These are phyloP conservation scores for Ustilaginoidea virens DNA, from an alignment of 2,329 filamentous ascomycete genomes.

Conservation along the genomic window DNA sequence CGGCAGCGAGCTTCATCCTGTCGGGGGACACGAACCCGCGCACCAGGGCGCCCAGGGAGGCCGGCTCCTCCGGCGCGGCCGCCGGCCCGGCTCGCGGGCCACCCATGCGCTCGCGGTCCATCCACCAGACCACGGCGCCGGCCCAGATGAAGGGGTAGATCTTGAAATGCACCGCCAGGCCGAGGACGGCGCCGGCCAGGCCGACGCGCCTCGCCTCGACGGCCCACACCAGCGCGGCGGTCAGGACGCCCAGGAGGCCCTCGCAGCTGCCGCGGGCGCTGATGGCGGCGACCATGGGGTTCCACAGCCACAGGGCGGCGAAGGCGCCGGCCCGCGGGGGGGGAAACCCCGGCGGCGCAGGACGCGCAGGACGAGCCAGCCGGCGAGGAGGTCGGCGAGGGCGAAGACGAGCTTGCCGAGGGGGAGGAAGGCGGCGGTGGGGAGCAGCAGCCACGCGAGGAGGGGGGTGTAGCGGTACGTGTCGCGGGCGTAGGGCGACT, in stretches of 20 bases:
- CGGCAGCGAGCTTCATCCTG: constrained; percentile 41
- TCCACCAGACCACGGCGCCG: constrained; percentile 64
- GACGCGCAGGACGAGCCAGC: constrained; percentile 49
- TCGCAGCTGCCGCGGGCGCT: constrained; percentile 91
- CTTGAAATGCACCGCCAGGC: constrained; percentile 87
- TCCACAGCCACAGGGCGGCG: constrained; percentile 81
- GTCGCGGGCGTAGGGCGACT: constrained; percentile 72
- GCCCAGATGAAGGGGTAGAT: constrained; percentile 98
- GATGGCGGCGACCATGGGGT: constrained; percentile 96
- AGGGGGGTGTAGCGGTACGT: constrained; percentile 96
- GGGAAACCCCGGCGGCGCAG: constrained; percentile 24
- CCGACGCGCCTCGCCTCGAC: constrained; percentile 45
- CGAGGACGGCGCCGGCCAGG: constrained; percentile 61
- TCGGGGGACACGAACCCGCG: constrained; percentile 32
- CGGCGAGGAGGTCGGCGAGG: constrained; percentile 65
- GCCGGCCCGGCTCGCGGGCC: constrained; percentile 2
- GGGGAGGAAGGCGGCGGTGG: constrained; percentile 65
- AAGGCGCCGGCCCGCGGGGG: constrained; percentile 50
- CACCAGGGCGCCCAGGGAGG: too few relatives aligned
- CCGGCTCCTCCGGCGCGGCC: not conserved
- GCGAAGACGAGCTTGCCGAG: constrained; percentile 85
- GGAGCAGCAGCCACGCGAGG: constrained; percentile 78
- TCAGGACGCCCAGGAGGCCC: constrained; percentile 72
- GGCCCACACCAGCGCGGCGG: constrained; percentile 72
- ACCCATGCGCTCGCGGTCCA: constrained; percentile 40